Percentiles rank a stretch among this genome's conserved stretches.
These are phyloP conservation scores for Penicillium sp. DNA, from an alignment of 2,329 filamentous ascomycete genomes.

Conservation along the genomic window DNA sequence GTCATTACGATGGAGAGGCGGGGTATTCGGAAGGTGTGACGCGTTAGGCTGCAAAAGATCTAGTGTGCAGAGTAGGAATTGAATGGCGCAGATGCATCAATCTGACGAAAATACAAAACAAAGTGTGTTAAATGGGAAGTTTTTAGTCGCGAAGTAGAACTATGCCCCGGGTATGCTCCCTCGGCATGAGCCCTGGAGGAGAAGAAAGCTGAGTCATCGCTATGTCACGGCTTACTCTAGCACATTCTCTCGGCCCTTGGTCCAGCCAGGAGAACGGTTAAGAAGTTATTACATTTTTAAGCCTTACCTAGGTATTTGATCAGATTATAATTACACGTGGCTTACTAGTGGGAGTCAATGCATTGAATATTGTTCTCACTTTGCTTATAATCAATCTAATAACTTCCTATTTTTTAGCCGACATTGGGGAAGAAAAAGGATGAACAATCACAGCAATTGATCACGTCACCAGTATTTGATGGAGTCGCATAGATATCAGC, in stretches of 20 bases:
- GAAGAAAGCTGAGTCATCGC: constrained; percentile 21
- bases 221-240: constrained; percentile 27
- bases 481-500: constrained; percentile 10
- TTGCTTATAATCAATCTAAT: neutral
- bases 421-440: neutral
- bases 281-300: neutral
- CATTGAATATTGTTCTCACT: neutral
- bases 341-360: neutral
- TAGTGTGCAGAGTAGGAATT: neutral
- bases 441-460: constrained; percentile 3
- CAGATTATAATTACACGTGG: no score
- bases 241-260: constrained; percentile 11
- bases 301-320: neutral
- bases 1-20: constrained; percentile 44
- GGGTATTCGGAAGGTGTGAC: constrained; percentile 2
- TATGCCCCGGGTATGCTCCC: constrained; percentile 11
- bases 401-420: neutral
- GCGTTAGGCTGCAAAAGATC: neutral
- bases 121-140: constrained; percentile 4
- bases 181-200: constrained; percentile 14
- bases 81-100: neutral
- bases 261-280: neutral
- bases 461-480: constrained; percentile 9
- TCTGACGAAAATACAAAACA: constrained; percentile 12
- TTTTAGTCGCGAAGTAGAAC: constrained; percentile 5